Evolutionary conservation across 202 grass and related monocot species (phyloP).

Genomic region (Elaeis oleifera): DNA sequence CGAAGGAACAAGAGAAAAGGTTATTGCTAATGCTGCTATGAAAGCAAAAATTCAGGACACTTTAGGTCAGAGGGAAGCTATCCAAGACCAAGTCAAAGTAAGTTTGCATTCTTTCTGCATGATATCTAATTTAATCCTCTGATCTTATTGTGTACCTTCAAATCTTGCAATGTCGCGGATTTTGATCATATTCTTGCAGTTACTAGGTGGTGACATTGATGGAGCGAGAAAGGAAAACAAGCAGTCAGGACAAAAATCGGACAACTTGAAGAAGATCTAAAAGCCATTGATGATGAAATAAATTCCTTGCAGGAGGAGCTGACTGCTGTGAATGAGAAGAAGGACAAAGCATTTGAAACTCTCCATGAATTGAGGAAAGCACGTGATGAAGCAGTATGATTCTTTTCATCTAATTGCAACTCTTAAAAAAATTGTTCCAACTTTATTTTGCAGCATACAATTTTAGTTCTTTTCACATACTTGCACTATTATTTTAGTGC

Average conservation of each 20-base stretch:
- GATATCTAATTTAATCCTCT: constrained; percentile 16
- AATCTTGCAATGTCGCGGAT: constrained; percentile 8
- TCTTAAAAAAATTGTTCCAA: not conserved
- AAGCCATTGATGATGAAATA: constrained; percentile 44
- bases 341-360: constrained; percentile 59
- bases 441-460: no score
- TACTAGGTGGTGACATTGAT: constrained; percentile 73
- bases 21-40: constrained; percentile 53
- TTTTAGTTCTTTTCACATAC: no score
- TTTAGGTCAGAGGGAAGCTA: constrained; percentile 61
- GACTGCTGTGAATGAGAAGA: constrained; percentile 47
- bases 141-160: constrained; percentile 3
- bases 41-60: constrained; percentile 69
- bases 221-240: constrained; percentile 82
- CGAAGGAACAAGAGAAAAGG: constrained; percentile 75
- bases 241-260: constrained; percentile 75
- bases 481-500: no score
- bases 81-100: constrained; percentile 93
- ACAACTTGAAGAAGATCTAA: constrained; percentile 62
- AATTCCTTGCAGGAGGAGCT: constrained; percentile 56
- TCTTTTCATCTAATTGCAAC: not conserved
- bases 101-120: constrained; percentile 20
- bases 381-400: constrained; percentile 58
- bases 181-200: constrained; percentile 25
- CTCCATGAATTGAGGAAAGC: constrained; percentile 42